Conservation (phyloP, 139 green algal species). For the Picochlorum sp. region DNA sequence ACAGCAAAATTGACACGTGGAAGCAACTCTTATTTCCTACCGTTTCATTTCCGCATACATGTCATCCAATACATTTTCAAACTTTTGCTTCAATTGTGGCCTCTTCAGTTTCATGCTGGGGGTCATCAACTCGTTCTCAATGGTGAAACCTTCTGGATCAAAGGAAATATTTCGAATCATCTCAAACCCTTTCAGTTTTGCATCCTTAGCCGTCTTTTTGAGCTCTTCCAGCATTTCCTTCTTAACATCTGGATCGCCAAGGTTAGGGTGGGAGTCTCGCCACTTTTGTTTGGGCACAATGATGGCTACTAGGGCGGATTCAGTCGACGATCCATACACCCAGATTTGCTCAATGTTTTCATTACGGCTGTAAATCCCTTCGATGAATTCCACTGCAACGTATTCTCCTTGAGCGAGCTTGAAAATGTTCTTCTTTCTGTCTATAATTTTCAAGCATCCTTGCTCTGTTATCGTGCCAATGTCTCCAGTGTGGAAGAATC, state of each 20-base stretch:
- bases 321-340: constrained; percentile 76
- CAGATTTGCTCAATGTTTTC: constrained; percentile 70
- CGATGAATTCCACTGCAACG: constrained; percentile 79
- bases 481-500: constrained; percentile 79
- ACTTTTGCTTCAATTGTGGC: constrained; percentile 58
- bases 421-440: constrained; percentile 99
- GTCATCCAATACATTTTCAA: constrained; percentile 41
- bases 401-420: constrained; percentile 85
- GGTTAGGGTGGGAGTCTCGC: constrained; percentile 1
- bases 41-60: constrained; percentile 40
- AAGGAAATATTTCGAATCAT: constrained; percentile 54
- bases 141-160: constrained; percentile 33
- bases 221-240: constrained; percentile 42
- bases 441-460: constrained; percentile 78
- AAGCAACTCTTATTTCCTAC: constrained; percentile 2
- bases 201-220: constrained; percentile 52
- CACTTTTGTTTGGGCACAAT: constrained; percentile 64
- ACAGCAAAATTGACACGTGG: too few relatives aligned
- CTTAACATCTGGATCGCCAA: constrained; percentile 1
- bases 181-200: constrained; percentile 74
- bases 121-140: constrained; percentile 57
- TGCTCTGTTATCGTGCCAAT: constrained; percentile 53
- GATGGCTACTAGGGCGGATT: constrained; percentile 67
- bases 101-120: constrained; percentile 85
- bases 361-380: constrained; percentile 64